Percentiles rank a stretch among this genome's conserved stretches.
phyloP scores from a whole-genome alignment of 129 eudicot genomes.

The Calendula officinalis region DNA sequence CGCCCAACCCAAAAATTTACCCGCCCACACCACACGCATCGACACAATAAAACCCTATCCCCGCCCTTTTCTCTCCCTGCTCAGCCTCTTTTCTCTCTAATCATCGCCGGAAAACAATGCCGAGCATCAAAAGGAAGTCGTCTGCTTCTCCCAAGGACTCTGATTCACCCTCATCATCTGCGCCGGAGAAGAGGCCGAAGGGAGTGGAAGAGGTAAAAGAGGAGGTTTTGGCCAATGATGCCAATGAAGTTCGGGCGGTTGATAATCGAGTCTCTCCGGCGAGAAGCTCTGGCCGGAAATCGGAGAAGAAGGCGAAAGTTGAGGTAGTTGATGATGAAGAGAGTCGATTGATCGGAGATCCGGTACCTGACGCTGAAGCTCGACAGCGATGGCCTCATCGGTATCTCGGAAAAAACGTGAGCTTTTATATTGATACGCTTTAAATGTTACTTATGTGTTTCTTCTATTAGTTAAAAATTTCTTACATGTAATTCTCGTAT shows the following conservation, averaged over 20 bases:
- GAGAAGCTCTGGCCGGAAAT: slow-evolving; percentile 4
- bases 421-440: background rate
- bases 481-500: too few relatives aligned
- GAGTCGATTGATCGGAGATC: slow-evolving; percentile 41
- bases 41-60: slow-evolving; percentile 11
- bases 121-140: slow-evolving; percentile 13
- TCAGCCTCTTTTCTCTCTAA: background rate
- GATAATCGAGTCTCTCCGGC: background rate
- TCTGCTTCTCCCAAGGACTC: background rate
- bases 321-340: slow-evolving; percentile 21
- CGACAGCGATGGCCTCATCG: slow-evolving; percentile 65
- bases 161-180: slow-evolving; percentile 3
- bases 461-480: too few relatives aligned
- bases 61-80: background rate
- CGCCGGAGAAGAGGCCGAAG: slow-evolving; percentile 13
- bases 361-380: slow-evolving; percentile 48
- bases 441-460: background rate
- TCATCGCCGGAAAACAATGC: slow-evolving; percentile 12
- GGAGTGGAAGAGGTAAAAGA: background rate
- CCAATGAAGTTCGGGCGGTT: slow-evolving; percentile 5
- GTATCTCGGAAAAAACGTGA: slow-evolving; percentile 19
- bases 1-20: slow-evolving; percentile 12
- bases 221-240: background rate
- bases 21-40: slow-evolving; percentile 16
- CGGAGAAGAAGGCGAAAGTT: background rate